These are phyloP conservation scores for Chenopodium album DNA, from an alignment of 148 eudicot species.

Conservation along the genomic window DNA sequence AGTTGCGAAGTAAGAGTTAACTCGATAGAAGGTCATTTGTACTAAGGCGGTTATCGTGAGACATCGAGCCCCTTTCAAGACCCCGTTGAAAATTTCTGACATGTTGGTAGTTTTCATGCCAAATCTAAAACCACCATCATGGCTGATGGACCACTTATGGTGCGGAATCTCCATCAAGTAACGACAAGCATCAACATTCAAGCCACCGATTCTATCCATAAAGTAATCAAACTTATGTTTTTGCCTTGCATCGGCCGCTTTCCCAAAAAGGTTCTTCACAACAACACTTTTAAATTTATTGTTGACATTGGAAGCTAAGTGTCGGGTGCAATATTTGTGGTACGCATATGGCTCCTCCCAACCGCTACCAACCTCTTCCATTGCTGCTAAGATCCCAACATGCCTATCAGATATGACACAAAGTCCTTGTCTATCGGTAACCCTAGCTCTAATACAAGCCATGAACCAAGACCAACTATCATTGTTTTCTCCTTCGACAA, in stretches of 20 bases:
- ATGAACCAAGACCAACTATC: too few species aligned
- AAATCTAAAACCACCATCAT: conserved; percentile 4
- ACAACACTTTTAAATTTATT: neutral
- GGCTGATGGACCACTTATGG: conserved; percentile 1
- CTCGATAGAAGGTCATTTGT: neutral
- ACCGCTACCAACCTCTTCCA: too few species aligned
- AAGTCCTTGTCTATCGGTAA: too few species aligned
- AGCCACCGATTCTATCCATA: neutral
- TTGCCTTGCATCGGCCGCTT: neutral
- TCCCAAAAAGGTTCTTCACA: neutral
- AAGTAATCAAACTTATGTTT: neutral
- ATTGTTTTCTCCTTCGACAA: too few species aligned
- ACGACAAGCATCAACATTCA: neutral
- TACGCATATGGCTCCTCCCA: too few species aligned
- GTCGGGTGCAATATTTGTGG: too few species aligned
- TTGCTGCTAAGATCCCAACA: too few species aligned
- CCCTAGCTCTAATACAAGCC: too few species aligned
- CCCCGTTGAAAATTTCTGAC: neutral
- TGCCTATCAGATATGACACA: too few species aligned
- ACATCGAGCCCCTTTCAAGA: neutral
- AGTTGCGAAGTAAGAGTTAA: neutral
- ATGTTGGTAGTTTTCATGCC: conserved; percentile 8
- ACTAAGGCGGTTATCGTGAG: neutral
- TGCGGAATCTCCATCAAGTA: neutral
- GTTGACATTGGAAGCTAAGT: too few species aligned